A percentile compares a stretch with the other conserved stretches of the same genome.
Conservation (phyloP, 2,329 filamentous ascomycete genomes). For the Drechslerella coelobrocha region DNA sequence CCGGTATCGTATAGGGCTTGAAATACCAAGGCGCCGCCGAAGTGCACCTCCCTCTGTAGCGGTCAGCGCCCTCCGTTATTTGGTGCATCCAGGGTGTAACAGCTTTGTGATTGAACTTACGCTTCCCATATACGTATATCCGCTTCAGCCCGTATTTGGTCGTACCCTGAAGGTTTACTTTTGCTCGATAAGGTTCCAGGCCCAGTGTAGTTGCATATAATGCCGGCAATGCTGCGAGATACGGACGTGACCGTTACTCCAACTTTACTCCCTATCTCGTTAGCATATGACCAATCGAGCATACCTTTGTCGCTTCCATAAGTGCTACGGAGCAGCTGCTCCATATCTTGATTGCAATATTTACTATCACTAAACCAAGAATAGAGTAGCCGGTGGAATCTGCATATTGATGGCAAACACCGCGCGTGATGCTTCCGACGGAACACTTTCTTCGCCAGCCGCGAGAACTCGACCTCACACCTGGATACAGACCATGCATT, state of each 20-base stretch:
- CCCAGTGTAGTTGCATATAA: slow-evolving; percentile 19
- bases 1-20: slow-evolving; percentile 12
- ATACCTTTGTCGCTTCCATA: slow-evolving; percentile 5
- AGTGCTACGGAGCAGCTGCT: slow-evolving; percentile 2
- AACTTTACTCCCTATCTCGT: slow-evolving; percentile 15
- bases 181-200: not conserved
- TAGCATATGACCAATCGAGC: slow-evolving; percentile 22
- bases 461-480: slow-evolving; percentile 8
- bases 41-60: slow-evolving; percentile 8
- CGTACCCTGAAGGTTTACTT: not conserved
- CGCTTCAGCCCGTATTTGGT: not conserved
- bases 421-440: not conserved
- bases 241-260: slow-evolving; percentile 10
- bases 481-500: slow-evolving; percentile 15
- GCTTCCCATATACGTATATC: slow-evolving; percentile 13
- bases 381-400: slow-evolving; percentile 6
- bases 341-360: slow-evolving; percentile 14
- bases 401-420: slow-evolving; percentile 8
- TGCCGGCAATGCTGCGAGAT: slow-evolving; percentile 1
- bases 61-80: not conserved
- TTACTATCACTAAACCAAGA: slow-evolving; percentile 18
- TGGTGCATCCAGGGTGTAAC: not conserved
- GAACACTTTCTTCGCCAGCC: slow-evolving; percentile 7
- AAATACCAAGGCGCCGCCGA: slow-evolving; percentile 20
- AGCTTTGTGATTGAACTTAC: not conserved